Evolutionary conservation across 1,139 yeast genomes (phyloP), one percentile per base, ranked within the genome.

Genomic region (Magnusiomyces suaveolens): DNA sequence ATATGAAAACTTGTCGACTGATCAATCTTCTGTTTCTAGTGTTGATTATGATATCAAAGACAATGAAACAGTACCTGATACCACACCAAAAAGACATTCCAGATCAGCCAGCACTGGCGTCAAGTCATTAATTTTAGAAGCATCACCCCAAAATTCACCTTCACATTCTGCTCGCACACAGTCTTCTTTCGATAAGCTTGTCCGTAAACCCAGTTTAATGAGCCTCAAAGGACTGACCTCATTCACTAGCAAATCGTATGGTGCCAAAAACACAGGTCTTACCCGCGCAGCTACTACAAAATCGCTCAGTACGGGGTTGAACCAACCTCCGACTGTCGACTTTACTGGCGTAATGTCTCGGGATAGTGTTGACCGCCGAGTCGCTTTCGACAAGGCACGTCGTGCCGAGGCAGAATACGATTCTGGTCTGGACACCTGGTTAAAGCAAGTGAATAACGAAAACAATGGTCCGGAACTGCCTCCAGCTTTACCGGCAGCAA

Each of bases 381-480:
- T 39, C 41, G 64, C 60, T 25, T 71, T 62, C 59, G 69, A 59
- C 46, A 56, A 53, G 44, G 72, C 64, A 2, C 60, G 66, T 2
- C 55, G 52, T 16, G 55, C 57, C 20, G 72, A 71, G 56, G 59
- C 59, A 3, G 70, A 64, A 47, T 70, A 68, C 57, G 62, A 64
- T 1, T 63, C 73, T 0, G 72, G 72, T 10, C 60, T 70, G 29
- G 62, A 62, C 25, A 64, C 67, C 16, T 70, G 74, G 74, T 62
- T 70, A 8, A 56, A 56, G 10, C 56, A 59, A 3, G 60, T 61
- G 2, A 51, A 60, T n/a, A 46, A 56, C 1, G 47, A 51, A 21
- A 60, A 59, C 43, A 48, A 53, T n/a, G 32, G 14, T n/a, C n/a
- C 8, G 14, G 24, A 24, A 41, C 12, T 43, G 21, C 32, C 14